Evolutionary conservation across 805 yeast species (phyloP).

Genomic region (Lipomyces anomalus): DNA sequence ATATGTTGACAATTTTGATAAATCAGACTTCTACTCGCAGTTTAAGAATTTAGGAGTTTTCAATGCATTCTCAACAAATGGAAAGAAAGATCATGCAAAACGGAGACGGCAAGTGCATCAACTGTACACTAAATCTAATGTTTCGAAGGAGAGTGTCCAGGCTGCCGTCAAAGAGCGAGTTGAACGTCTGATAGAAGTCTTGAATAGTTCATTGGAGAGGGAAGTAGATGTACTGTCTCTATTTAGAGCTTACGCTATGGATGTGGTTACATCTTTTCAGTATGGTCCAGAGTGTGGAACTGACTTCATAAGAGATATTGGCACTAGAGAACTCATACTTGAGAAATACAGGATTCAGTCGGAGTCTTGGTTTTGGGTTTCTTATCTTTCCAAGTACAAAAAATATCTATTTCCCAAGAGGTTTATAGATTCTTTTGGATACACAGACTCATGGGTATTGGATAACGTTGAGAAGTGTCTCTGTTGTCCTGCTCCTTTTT

Average conservation of each 20-base stretch:
- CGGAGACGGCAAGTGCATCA: conserved; percentile 40
- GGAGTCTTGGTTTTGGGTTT: conserved; percentile 19
- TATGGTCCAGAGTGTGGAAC: conserved; percentile 49
- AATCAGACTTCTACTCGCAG: conserved; percentile 50
- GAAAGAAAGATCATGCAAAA: conserved; percentile 43
- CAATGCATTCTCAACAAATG: conserved; percentile 55
- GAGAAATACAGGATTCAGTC: conserved; percentile 1
- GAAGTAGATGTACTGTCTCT: conserved; percentile 53
- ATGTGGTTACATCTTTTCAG: conserved; percentile 56
- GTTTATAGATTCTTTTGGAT: conserved; percentile 1
- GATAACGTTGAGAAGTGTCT: conserved; percentile 1
- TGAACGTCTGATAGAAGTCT: conserved; percentile 27
- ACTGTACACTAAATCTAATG: conserved; percentile 42
- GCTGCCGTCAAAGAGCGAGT: conserved; percentile 35
- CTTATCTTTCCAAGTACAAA: conserved; percentile 14
- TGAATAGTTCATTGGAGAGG: conserved; percentile 24
- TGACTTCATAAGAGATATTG: conserved; percentile 37
- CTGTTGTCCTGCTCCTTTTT: neutral
- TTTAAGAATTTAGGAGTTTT: conserved; percentile 53
- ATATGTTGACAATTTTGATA: conserved; percentile 54
- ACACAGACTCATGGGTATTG: conserved; percentile 13
- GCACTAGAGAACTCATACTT: conserved; percentile 3
- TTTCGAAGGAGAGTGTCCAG: conserved; percentile 35
- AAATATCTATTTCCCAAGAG: conserved; percentile 1
- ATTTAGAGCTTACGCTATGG: conserved; percentile 71